Evolutionary conservation across 2,329 filamentous ascomycete species (phyloP).

Genomic region (Akanthomyces lecanii): DNA sequence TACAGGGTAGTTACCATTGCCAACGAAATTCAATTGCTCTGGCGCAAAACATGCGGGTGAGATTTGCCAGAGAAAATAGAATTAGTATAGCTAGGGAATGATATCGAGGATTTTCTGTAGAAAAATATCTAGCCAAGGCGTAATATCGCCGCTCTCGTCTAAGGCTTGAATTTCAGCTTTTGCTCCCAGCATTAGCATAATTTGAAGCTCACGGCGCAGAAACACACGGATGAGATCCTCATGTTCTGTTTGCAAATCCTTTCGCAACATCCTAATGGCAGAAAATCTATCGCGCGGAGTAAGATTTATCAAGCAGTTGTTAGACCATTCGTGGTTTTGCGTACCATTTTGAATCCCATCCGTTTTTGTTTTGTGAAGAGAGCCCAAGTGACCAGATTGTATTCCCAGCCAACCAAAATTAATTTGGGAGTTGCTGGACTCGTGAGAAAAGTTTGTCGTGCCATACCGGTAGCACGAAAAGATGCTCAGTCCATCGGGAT

Average conservation of each 20-base stretch:
- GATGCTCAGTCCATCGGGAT: constrained; percentile 73
- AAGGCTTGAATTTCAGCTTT: constrained; percentile 77
- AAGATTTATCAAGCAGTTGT: constrained; percentile 31
- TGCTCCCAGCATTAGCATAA: constrained; percentile 68
- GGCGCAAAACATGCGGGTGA: not conserved
- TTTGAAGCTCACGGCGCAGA: constrained; percentile 57
- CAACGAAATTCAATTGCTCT: not conserved
- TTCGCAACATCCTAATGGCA: constrained; percentile 50
- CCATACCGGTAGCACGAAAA: constrained; percentile 69
- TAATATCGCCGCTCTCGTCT: constrained; percentile 50
- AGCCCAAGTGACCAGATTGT: constrained; percentile 39
- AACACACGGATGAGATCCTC: constrained; percentile 32
- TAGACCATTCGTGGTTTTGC: not conserved
- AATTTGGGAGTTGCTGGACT: constrained; percentile 47
- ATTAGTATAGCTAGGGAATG: not conserved
- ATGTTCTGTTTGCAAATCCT: constrained; percentile 28
- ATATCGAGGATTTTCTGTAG: constrained; percentile 25
- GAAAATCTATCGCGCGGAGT: constrained; percentile 54
- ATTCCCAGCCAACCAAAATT: constrained; percentile 63
- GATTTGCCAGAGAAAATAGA: not conserved
- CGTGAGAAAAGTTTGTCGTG: constrained; percentile 58
- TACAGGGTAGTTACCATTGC: constrained; percentile 23
- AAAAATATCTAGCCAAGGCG: constrained; percentile 45
- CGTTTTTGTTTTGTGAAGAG: not conserved
- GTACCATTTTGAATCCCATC: not conserved